Base-by-base conservation (phyloP, 106 monocot genomes). In the Phalaenopsis equestris region DNA sequence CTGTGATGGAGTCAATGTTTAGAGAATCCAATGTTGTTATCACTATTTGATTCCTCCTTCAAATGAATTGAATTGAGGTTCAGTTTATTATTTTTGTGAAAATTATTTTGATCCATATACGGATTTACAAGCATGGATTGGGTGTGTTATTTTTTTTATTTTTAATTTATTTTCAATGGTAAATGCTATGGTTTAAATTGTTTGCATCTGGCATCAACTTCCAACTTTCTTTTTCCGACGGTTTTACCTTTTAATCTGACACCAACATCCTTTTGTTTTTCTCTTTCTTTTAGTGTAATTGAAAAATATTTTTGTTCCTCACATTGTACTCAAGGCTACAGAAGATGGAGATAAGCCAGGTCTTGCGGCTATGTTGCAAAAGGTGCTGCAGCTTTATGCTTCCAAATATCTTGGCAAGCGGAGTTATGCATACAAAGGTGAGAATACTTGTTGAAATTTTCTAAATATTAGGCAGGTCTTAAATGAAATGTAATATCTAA, bases 301-400 rank as follows among this genome's bases (percentile, higher is more conserved):
- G 38, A 72, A 64, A 64, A n/a, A 39, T 3, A 56, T 38, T 39
- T 42, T 76, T 76, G 36, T 82, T 75, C 11, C 24, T 82, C 17
- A 46, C 39, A 12, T 57, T 52, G 18, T 42, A 45, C 49, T 77
- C 55, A 79, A 96, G 97, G 90, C 89, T 38, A 92, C 90, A 87
- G 90, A 94, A 83, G 94, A 97, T 88, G 92, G 90, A 77, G 94
- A 97, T 79, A 97, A 97, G 55, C 97, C 97, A 79, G 97, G 97
- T 48, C 90, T 97, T 67, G 84, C 85, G 75, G 97, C 97, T 41
- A 97, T 97, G 97, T 78, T 97, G 80, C 97, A 91, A 79, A 97
- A 94, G 78, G 90, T 97, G 23, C 84, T 97, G 85, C 96, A 97
- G 80, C 46, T 97, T 65, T 92, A 94, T 87, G 94, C 97, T 64